Evolutionary conservation across 2,329 filamentous ascomycete genomes (phyloP).

Genomic region (Botrytis hyacinthi): DNA sequence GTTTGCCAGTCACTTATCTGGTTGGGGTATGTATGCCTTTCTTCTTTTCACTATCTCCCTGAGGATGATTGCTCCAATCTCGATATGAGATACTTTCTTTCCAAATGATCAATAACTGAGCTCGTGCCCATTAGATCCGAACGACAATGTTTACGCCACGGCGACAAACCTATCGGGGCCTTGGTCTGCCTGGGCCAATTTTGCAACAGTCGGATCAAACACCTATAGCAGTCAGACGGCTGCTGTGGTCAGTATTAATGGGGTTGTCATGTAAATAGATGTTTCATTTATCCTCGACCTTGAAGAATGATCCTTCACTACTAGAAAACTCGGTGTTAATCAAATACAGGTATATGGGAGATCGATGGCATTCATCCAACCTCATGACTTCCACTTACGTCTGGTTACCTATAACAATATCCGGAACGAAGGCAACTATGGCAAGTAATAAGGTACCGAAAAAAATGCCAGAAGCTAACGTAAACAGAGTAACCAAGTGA

Average conservation of each 20-base stretch:
- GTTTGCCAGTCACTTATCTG: constrained; percentile 58
- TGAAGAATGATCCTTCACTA: not conserved
- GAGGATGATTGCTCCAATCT: not conserved
- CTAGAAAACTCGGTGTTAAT: not conserved
- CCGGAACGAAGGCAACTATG: constrained; percentile 51
- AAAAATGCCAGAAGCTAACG: constrained; percentile 3
- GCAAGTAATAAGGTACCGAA: constrained; percentile 25
- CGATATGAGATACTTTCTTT: not conserved
- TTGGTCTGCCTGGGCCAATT: constrained; percentile 60
- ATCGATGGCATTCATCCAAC: constrained; percentile 62
- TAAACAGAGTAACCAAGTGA: constrained; percentile 47
- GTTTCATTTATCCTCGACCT: not conserved
- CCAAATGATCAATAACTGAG: not conserved
- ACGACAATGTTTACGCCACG: constrained; percentile 64
- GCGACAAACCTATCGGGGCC: constrained; percentile 56
- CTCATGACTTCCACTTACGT: constrained; percentile 61
- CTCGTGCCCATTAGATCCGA: constrained; percentile 41
- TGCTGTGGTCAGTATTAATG: constrained; percentile 51
- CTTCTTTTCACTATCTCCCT: not conserved
- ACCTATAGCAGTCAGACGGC: constrained; percentile 62
- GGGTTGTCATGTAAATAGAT: constrained; percentile 33
- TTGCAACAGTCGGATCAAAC: constrained; percentile 53
- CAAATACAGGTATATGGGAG: constrained; percentile 58
- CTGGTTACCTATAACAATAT: constrained; percentile 59
- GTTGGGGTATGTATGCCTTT: constrained; percentile 35